These are phyloP conservation scores for Colletotrichum tofieldiae DNA, from an alignment of 2,329 filamentous ascomycete species.

Conservation along the genomic window DNA sequence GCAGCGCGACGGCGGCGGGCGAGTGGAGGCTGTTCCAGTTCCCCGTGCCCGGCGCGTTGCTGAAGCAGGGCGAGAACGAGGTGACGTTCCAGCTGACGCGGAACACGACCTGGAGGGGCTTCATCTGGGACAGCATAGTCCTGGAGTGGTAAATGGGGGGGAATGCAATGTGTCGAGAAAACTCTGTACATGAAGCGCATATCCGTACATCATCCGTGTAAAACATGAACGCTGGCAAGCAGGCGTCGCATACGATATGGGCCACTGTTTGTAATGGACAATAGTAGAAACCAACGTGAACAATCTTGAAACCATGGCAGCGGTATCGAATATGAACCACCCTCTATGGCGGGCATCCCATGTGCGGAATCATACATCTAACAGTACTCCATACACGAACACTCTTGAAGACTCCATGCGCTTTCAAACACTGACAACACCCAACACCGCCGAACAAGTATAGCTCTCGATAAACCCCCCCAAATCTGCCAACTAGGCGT, in stretches of 20 bases:
- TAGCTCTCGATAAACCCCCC: not conserved
- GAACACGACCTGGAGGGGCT: conserved; percentile 49
- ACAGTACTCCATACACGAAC: conserved; percentile 9
- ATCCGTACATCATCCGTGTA: conserved; percentile 1
- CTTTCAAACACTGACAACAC: conserved; percentile 14
- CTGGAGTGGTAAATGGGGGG: conserved; percentile 47
- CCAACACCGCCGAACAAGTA: conserved; percentile 7
- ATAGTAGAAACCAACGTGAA: not conserved
- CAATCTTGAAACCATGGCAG: not conserved
- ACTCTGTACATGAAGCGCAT: not conserved
- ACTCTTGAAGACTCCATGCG: not conserved
- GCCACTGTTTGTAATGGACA: not conserved
- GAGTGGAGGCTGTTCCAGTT: conserved; percentile 65
- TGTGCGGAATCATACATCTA: conserved; percentile 7
- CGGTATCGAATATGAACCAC: not conserved
- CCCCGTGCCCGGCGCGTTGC: conserved; percentile 44
- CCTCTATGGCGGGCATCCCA: not conserved
- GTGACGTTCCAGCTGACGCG: conserved; percentile 48
- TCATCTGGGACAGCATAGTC: conserved; percentile 50
- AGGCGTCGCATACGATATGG: not conserved
- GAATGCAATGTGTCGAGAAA: not conserved
- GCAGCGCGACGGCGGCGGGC: conserved; percentile 62
- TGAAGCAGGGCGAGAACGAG: conserved; percentile 47
- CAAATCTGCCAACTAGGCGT: conserved; percentile 19
- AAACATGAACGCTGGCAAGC: not conserved